Base-by-base conservation (phyloP, 2,329 filamentous ascomycete genomes). In the Exophiala mesophila region DNA sequence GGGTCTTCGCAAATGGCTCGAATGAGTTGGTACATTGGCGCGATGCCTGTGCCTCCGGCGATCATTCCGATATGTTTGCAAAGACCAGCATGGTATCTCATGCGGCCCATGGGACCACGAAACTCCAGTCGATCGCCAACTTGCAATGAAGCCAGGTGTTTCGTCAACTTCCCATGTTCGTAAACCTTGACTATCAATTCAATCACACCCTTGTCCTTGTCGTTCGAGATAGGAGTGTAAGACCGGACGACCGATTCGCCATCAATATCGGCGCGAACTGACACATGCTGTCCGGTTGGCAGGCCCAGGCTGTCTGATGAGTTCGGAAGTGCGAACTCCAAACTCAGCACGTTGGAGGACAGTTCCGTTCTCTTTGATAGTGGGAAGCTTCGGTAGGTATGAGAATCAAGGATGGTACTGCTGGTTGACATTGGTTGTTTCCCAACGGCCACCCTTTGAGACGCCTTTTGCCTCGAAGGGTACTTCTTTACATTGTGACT, bases 21-120 rank as follows among this genome's bases (percentile, higher is more conserved):
- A 54, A 82, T 80, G 5, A 83, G 59, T 55, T 82, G 78, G 57
- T 70, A 77, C 71, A 78, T 76, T 2, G 76, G 75, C 1, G 76
- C 65, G 28, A 60, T 64, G 0, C 61, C 62, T n/a, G 63, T 65
- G 3, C 63, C 63, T 18, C 64, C 63, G 6, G 63, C 63, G 13
- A 66, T 58, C 63, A 66, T 64, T 1, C 62, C 63, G 13, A 66
- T 57, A 17, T 57, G 54, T 15, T 53, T 55, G 18, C 61, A 62
- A 3, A 64, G 47, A 3, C 55, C 57, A 3, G 24, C 32, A n/a
- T 41, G 41, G 36, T 66, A 66, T 12, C 49, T 45, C 52, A 64
- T 64, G 18, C 57, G 54, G 8, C 63, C 63, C 23, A 64, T 64
- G 8, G 63, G 63, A 0, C 63, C 63, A 12, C 61, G 62, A 34